Evolutionary conservation across 257 asterid species (phyloP), one percentile per base, ranked within the genome.

Genomic region (Solanum neorickii): DNA sequence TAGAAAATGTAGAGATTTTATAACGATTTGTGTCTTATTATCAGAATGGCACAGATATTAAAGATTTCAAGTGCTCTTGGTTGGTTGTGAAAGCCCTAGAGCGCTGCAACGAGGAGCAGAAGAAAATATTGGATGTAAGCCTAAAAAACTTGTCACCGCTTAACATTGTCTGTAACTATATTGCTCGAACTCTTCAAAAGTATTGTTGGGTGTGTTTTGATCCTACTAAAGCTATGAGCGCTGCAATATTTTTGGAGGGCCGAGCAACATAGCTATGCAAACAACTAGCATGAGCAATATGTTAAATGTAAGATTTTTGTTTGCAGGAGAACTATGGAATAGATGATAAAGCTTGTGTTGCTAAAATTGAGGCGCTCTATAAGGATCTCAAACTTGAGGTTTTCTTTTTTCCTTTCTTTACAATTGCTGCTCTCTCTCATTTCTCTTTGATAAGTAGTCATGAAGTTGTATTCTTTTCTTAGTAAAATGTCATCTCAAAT

Each of bases 31-130:
- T 78, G 41, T 78, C 66, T 78, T 31, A 60, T 35, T 44, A 47
- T 16, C 84, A 86, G 88, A 86, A 47, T 72, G 88, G 74, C 89
- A 88, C 91, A 7, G 93, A 91, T 85, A 91, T 91, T 60, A 89
- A 89, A 89, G 93, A 91, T 75, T 89, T 86, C 82, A 91, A 91
- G 78, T 91, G 93, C 88, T 89, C 93, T 42, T 91, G 93, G 93
- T 33, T 91, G 88, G 93, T 91, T 6, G 92, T 88, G 35, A 87
- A 88, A 87, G 92, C 92, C 33, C 21, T 91, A 1, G 92, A 91
- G 59, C 80, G 39, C 82, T 72, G 90, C 41, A 82, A 87, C 4
- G 92, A 89, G 69, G 90, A 91, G 66, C 92, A 88, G 85, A 88
- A 86, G 90, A 87, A 86, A 78, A 27, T 88, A 42, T 23, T 91